These are phyloP conservation scores for Hibiscus tridactylites DNA, from an alignment of 345 rosid genomes.

Conservation along the genomic window DNA sequence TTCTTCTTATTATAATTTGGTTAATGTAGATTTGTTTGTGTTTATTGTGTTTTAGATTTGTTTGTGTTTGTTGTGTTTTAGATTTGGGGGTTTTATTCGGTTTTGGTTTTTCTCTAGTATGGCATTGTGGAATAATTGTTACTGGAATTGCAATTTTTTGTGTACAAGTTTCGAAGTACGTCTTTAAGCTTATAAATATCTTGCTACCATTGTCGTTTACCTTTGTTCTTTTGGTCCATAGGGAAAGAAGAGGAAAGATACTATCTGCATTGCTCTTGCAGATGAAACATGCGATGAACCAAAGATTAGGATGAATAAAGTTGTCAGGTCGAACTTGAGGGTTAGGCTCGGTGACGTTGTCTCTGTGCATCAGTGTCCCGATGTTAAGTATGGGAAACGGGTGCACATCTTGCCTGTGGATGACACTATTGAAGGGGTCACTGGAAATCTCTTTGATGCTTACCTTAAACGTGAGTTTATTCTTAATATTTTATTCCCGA, in stretches of 20 bases:
- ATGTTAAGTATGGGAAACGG: conserved; percentile 88
- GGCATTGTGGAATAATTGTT: background rate
- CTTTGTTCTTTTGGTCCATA: background rate
- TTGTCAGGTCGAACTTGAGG: conserved; percentile 80
- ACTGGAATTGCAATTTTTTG: too few species aligned
- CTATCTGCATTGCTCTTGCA: conserved; percentile 77
- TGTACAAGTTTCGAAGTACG: too few species aligned
- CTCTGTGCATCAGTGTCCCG: conserved; percentile 84
- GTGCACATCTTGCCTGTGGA: conserved; percentile 90
- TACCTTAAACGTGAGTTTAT: conserved; percentile 69
- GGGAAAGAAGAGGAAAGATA: conserved; percentile 89
- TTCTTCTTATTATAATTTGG: too few species aligned
- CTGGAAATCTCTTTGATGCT: conserved; percentile 89
- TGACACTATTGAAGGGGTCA: conserved; percentile 84
- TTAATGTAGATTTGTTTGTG: too few species aligned
- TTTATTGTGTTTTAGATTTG: too few species aligned
- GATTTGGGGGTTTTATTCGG: too few species aligned
- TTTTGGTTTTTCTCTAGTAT: background rate
- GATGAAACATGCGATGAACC: conserved; percentile 82
- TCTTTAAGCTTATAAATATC: background rate
- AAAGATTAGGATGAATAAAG: conserved; percentile 83
- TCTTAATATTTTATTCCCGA: background rate
- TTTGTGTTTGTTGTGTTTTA: too few species aligned
- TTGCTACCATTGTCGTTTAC: background rate
- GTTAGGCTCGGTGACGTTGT: conserved; percentile 86